Conservation (phyloP, 306 rosid species). For the Geum urbanum region DNA sequence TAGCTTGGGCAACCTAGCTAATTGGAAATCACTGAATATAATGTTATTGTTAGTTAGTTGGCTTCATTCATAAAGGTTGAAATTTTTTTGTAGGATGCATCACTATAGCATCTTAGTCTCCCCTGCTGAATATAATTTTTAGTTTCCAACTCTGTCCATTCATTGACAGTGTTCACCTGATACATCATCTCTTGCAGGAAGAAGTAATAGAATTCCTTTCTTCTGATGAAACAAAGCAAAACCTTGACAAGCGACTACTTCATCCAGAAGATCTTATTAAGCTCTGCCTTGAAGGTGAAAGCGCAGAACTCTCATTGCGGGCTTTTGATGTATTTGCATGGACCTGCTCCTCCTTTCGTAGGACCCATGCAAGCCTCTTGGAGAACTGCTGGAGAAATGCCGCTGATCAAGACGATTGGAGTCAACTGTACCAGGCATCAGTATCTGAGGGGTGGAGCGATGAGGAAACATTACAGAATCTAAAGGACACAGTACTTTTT, state of each 20-base stretch:
- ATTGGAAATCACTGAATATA: too few species aligned
- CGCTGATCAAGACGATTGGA: conserved; percentile 74
- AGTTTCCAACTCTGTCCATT: not conserved
- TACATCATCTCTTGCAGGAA: conserved; percentile 52
- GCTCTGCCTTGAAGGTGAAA: conserved; percentile 61
- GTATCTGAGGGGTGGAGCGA: conserved; percentile 82
- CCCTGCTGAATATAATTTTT: not conserved
- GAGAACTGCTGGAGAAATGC: conserved; percentile 94
- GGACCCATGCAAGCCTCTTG: conserved; percentile 55
- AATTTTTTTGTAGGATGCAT: not conserved
- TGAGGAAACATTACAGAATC: conserved; percentile 57
- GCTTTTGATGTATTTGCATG: conserved; percentile 81
- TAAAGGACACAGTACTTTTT: conserved; percentile 54
- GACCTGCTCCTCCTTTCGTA: conserved; percentile 79
- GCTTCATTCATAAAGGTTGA: not conserved
- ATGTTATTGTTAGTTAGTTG: too few species aligned
- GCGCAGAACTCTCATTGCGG: conserved; percentile 46
- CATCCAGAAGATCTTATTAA: conserved; percentile 75
- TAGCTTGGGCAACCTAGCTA: too few species aligned
- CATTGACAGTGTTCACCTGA: not conserved
- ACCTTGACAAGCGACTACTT: conserved; percentile 50
- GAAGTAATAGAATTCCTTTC: conserved; percentile 46
- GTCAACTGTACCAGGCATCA: conserved; percentile 48
- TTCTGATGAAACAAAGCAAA: conserved; percentile 48
- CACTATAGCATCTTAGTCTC: not conserved